A percentile compares a stretch with the other conserved stretches of the same genome.
Evolutionary conservation across 805 yeast genomes (phyloP).

Genomic region (Priceomyces carsonii): DNA sequence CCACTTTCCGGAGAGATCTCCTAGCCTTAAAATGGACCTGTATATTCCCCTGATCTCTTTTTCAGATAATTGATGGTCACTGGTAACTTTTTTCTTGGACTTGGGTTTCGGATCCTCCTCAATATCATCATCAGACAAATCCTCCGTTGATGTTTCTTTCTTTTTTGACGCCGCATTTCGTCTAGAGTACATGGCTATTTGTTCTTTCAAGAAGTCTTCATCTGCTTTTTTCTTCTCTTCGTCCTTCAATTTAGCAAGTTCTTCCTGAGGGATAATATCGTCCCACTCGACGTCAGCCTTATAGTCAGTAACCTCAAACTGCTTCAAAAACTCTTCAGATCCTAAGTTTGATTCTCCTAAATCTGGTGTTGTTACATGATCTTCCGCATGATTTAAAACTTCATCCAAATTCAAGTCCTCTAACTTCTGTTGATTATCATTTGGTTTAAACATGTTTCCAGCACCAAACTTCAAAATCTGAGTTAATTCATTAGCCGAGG

Average conservation of each 20-base stretch:
- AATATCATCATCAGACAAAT: conserved; percentile 41
- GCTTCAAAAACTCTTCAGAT: conserved; percentile 95
- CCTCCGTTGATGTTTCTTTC: conserved; percentile 39
- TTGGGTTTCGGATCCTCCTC: conserved; percentile 39
- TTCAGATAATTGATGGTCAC: conserved; percentile 64
- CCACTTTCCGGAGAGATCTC: conserved; percentile 76
- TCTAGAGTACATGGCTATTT: conserved; percentile 82
- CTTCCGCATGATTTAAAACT: conserved; percentile 95
- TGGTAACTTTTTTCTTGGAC: conserved; percentile 35
- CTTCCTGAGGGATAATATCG: conserved; percentile 96
- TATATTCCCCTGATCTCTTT: conserved; percentile 85
- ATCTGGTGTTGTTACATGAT: conserved; percentile 94
- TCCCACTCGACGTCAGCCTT: conserved; percentile 99
- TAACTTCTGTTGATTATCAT: conserved; percentile 90
- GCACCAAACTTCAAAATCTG: conserved; percentile 98
- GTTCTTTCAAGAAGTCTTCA: conserved; percentile 84
- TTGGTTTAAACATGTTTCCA: conserved; percentile 96
- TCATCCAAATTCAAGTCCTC: conserved; percentile 96
- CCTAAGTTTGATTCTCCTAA: conserved; percentile 97
- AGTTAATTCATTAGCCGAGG: conserved; percentile 79
- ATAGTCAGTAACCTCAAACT: conserved; percentile 97
- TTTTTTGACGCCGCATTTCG: conserved; percentile 72
- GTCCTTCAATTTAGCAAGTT: conserved; percentile 81
- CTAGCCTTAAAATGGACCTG: conserved; percentile 76
- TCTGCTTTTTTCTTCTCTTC: conserved; percentile 87